phyloP scores from a whole-genome alignment of 2,329 filamentous ascomycete species.

The Epichloe aotearoae region DNA sequence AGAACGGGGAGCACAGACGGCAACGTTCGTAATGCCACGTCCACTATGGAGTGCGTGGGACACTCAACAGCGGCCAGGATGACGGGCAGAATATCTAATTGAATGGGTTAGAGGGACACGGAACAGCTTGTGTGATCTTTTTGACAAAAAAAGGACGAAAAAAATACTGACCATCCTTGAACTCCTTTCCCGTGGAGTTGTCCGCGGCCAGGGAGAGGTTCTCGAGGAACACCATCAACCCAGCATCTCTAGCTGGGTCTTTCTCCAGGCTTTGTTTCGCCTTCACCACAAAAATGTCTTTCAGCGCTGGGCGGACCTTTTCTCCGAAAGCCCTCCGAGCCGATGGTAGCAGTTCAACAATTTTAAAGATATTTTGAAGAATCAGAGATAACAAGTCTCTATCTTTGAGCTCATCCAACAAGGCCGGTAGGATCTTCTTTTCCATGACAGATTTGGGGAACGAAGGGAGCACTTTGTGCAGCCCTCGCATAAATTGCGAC shows the following conservation, averaged over 20 bases:
- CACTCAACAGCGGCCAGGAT: slow-evolving; percentile 76
- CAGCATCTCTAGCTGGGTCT: slow-evolving; percentile 74
- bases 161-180: slow-evolving; percentile 64
- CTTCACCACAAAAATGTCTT: slow-evolving; percentile 63
- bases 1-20: slow-evolving; percentile 73
- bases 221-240: slow-evolving; percentile 81
- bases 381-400: slow-evolving; percentile 74
- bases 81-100: slow-evolving; percentile 71
- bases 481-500: slow-evolving; percentile 75
- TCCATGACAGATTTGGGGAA: slow-evolving; percentile 91
- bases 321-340: slow-evolving; percentile 71
- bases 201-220: slow-evolving; percentile 63
- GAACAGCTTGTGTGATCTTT: neutral
- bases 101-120: neutral
- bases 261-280: slow-evolving; percentile 51
- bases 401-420: slow-evolving; percentile 91
- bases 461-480: slow-evolving; percentile 75
- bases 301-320: slow-evolving; percentile 70
- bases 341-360: slow-evolving; percentile 64
- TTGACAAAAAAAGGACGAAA: neutral
- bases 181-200: slow-evolving; percentile 81
- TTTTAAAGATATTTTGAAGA: slow-evolving; percentile 84
- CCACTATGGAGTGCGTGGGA: slow-evolving; percentile 76
- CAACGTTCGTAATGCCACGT: slow-evolving; percentile 68
- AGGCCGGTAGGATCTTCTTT: slow-evolving; percentile 78